Conservation (phyloP, 2,329 filamentous ascomycete species). For the Epichloe glyceriae region DNA sequence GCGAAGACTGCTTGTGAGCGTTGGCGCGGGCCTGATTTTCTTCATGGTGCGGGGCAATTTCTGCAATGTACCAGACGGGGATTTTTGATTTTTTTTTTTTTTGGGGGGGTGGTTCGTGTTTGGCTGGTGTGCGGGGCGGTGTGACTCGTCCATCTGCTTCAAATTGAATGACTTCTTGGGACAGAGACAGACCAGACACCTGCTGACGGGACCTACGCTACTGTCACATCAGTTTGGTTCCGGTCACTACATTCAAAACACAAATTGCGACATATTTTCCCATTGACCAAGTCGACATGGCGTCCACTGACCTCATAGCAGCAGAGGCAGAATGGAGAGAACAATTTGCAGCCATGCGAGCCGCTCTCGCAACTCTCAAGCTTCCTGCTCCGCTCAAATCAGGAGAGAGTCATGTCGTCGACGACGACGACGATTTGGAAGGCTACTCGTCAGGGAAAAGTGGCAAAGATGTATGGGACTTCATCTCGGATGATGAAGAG, state of each 20-base stretch:
- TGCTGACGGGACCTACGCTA: too few relatives aligned
- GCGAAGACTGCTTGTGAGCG: too few relatives aligned
- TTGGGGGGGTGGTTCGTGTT: too few relatives aligned
- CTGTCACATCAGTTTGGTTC: too few relatives aligned
- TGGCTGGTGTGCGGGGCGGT: neutral
- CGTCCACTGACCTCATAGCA: slow-evolving; percentile 21
- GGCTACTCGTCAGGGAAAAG: slow-evolving; percentile 44
- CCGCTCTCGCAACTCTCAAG: slow-evolving; percentile 63
- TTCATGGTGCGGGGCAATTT: neutral
- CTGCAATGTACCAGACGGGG: too few relatives aligned
- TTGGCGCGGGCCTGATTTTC: neutral
- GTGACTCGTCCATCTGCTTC: neutral
- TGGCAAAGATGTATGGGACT: slow-evolving; percentile 82
- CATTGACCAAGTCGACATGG: slow-evolving; percentile 15
- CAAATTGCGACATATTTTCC: neutral
- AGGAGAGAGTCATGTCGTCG: slow-evolving; percentile 38
- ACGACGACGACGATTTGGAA: slow-evolving; percentile 55
- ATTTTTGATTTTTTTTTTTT: too few relatives aligned
- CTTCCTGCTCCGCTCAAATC: slow-evolving; percentile 30
- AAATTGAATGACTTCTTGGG: neutral
- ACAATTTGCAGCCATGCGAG: slow-evolving; percentile 75
- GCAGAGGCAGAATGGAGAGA: slow-evolving; percentile 62
- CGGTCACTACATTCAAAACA: neutral
- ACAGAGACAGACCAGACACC: too few relatives aligned
- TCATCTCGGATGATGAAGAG: slow-evolving; percentile 64